Conservation (phyloP, 2,329 filamentous ascomycete genomes). For the Immersiporthe knoxdaviesiana region DNA sequence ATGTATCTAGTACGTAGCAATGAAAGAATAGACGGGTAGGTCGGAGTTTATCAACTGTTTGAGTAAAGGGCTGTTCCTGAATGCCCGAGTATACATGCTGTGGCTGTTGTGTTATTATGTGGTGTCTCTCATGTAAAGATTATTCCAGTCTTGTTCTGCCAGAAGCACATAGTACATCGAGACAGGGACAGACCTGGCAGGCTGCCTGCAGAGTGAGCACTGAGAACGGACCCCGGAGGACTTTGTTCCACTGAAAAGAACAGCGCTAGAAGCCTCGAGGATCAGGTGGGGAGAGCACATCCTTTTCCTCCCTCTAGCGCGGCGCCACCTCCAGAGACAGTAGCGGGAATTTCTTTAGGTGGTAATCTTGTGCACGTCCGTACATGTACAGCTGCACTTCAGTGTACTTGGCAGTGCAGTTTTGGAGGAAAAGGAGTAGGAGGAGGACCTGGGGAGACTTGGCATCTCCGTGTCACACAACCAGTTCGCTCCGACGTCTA, state of each 20-base stretch:
- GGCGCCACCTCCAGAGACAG: background rate
- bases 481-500: background rate
- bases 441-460: background rate
- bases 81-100: too few relatives aligned
- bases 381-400: too few relatives aligned
- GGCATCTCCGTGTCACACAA: background rate
- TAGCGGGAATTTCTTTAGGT: background rate
- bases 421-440: background rate
- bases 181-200: background rate
- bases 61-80: too few relatives aligned
- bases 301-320: background rate
- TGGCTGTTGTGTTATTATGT: background rate
- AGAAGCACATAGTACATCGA: too few relatives aligned
- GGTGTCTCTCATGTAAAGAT: too few relatives aligned
- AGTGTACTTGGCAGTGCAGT: too few relatives aligned
- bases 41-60: too few relatives aligned
- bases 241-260: background rate
- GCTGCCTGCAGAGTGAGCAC: too few relatives aligned
- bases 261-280: background rate
- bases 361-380: too few relatives aligned
- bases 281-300: background rate
- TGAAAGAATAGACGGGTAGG: too few relatives aligned
- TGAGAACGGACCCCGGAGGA: background rate
- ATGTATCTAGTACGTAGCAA: too few relatives aligned
- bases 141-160: background rate